Base-by-base conservation (phyloP, 306 rosid species). In the Quercus variabilis region DNA sequence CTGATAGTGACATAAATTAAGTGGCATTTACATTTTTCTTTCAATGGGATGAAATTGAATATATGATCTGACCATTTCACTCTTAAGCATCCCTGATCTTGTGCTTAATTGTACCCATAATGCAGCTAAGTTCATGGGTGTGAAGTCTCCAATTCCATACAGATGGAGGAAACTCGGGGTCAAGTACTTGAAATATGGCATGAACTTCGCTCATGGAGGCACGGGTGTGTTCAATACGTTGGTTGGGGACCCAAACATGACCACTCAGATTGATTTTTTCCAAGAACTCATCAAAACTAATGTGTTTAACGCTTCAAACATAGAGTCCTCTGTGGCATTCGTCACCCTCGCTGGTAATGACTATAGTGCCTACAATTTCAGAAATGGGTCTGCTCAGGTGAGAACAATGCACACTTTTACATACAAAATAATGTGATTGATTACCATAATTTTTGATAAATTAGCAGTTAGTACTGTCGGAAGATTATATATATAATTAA, bases 201-300 rank as follows among this genome's bases (percentile, higher is more conserved):
- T 95, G 90, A 95, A 93, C 84, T 93, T 91, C 70, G 99, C 99
- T 0, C 77, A 86, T 59, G 99, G 99, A 33, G 98, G 99, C 4
- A 91, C 91, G 0, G 99, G 99, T 19, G 94, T 91, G 1, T 95
- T 95, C 77, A 15, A 91, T 7, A 95, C 99, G 3, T 80, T 68
- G 33, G 58, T 62, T 65, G 13, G 30, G 56, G 85, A 75, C 20
- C 97, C 99, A 15, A 95, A 95, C 88, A 91, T 95, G 99, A 90
- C 93, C 18, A 79, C 84, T 8, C 99, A 95, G 83, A 93, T 95
- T 13, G 84, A 90, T 78, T 80, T 80, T 46, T 87, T 93, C 23
- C 75, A 84, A 18, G 72, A 63, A 0, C 76, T 88, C 71, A 77
- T 90, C 78, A 57, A 65, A 55, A 23, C 82, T 55, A 80, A 78